Percentiles rank a stretch among this genome's conserved stretches.
phyloP scores from a whole-genome alignment of 352 stramenopile species.

The Pythium diclinum region DNA sequence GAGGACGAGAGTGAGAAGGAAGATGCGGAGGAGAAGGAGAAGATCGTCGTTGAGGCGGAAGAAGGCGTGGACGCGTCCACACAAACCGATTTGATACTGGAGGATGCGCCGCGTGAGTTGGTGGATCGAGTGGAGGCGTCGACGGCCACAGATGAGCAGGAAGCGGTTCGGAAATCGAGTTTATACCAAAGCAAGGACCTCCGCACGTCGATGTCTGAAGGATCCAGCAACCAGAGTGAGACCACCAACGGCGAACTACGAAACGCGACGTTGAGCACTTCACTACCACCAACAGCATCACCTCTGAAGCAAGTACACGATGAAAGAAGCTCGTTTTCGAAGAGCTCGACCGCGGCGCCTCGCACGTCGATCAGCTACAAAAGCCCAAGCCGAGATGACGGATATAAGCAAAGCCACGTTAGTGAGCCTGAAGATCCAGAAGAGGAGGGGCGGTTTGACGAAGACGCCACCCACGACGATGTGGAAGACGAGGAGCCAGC shows the following conservation, averaged over 20 bases:
- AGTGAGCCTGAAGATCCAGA: constrained; percentile 10
- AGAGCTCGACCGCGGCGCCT: neutral
- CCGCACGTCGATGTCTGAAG: neutral
- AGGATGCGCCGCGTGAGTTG: neutral
- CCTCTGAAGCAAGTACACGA: neutral
- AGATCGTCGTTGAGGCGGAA: neutral
- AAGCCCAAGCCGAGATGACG: no score
- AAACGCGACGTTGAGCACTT: neutral
- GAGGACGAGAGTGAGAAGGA: neutral
- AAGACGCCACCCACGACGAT: neutral
- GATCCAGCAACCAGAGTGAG: neutral
- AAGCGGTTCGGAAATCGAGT: neutral
- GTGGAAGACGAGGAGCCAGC: neutral
- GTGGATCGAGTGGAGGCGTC: neutral
- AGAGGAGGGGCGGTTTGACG: neutral
- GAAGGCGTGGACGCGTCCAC: constrained; percentile 4
- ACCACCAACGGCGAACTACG: neutral
- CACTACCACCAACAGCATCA: neutral
- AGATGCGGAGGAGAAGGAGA: constrained; percentile 10
- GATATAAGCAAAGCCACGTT: neutral
- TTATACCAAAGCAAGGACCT: neutral
- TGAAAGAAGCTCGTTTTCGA: neutral
- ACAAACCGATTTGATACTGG: neutral
- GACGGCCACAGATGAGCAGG: neutral
- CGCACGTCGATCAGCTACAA: no score